A percentile compares a stretch with the other conserved stretches of the same genome.
These are phyloP conservation scores for Myriosclerotinia scirpicola DNA, from an alignment of 2,329 filamentous ascomycete genomes.

Conservation along the genomic window DNA sequence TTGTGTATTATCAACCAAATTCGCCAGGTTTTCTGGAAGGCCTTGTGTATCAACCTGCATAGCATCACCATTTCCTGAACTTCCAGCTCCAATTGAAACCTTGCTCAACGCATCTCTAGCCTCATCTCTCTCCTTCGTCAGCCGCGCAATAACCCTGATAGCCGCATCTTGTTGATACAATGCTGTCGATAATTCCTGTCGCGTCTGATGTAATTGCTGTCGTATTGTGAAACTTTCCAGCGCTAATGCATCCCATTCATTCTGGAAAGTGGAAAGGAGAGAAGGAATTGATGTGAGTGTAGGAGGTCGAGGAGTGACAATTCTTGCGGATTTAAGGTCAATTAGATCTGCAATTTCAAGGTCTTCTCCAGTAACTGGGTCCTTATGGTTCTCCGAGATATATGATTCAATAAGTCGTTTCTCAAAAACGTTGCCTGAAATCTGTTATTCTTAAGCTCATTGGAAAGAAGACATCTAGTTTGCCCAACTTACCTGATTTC, in stretches of 20 bases:
- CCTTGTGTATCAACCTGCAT: slow-evolving; percentile 89
- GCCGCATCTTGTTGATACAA: slow-evolving; percentile 97
- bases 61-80: slow-evolving; percentile 65
- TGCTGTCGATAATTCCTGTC: slow-evolving; percentile 90
- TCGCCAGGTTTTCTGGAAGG: slow-evolving; percentile 69
- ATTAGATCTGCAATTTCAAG: slow-evolving; percentile 82
- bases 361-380: slow-evolving; percentile 85
- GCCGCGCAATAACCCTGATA: slow-evolving; percentile 86
- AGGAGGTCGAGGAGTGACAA: slow-evolving; percentile 85
- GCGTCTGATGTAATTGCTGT: slow-evolving; percentile 84
- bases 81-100: slow-evolving; percentile 67
- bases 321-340: slow-evolving; percentile 77
- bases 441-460: slow-evolving; percentile 29
- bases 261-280: slow-evolving; percentile 90
- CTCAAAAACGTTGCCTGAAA: slow-evolving; percentile 81
- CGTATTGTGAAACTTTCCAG: slow-evolving; percentile 89
- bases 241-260: slow-evolving; percentile 95
- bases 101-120: slow-evolving; percentile 85
- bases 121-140: slow-evolving; percentile 91
- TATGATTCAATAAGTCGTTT: slow-evolving; percentile 94
- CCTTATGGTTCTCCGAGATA: slow-evolving; percentile 87
- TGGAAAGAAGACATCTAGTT: slow-evolving; percentile 22
- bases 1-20: slow-evolving; percentile 77
- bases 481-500: slow-evolving; percentile 72
- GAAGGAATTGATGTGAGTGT: slow-evolving; percentile 95